phyloP scores from a whole-genome alignment of 345 rosid genomes.

The Rhodomyrtus tomentosa region DNA sequence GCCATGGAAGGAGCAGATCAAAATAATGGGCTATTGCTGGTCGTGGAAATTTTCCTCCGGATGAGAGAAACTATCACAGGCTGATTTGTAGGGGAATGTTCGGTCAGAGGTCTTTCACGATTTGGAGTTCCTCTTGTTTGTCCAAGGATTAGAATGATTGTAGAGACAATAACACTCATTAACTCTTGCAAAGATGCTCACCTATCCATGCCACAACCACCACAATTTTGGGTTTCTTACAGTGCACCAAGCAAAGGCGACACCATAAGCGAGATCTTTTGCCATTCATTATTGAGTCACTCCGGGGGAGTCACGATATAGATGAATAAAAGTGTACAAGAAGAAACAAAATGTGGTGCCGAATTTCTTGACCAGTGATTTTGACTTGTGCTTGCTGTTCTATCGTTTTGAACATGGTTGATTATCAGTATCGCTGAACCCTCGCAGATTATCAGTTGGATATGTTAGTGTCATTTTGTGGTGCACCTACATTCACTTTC shows the following conservation, averaged over 20 bases:
- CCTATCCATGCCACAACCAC: neutral
- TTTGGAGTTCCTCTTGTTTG: neutral
- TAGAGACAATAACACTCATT: neutral
- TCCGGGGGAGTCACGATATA: neutral
- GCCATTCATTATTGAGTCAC: neutral
- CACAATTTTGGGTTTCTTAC: neutral
- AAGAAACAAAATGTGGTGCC: neutral
- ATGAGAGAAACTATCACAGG: no score
- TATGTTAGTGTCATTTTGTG: neutral
- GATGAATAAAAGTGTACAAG: neutral
- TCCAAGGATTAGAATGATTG: neutral
- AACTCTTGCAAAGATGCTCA: neutral
- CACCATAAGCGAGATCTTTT: neutral
- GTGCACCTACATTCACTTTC: neutral
- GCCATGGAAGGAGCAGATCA: neutral
- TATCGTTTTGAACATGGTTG: neutral
- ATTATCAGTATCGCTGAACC: neutral
- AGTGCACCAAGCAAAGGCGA: neutral
- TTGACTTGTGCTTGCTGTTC: neutral
- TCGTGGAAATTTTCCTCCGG: no score
- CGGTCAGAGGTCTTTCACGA: neutral
- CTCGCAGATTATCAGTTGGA: neutral
- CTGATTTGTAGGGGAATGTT: neutral
- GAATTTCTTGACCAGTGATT: neutral
- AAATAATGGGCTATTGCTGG: no score